Percentiles rank a stretch among this genome's conserved stretches.
phyloP scores from a whole-genome alignment of 2,329 filamentous ascomycete genomes.

The Cytospora piceicola region DNA sequence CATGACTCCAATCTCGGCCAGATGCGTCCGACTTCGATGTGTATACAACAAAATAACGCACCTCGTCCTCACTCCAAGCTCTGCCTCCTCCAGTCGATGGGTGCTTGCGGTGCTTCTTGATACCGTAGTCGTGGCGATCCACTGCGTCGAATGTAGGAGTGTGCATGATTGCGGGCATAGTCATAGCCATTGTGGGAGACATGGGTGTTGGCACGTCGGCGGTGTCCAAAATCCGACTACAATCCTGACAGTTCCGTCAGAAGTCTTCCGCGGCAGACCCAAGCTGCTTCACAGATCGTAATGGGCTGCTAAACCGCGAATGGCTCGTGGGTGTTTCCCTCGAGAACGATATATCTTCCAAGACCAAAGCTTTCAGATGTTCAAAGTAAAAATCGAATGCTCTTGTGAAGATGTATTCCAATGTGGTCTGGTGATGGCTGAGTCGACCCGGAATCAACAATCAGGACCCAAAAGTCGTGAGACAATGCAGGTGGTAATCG shows the following conservation, averaged over 20 bases:
- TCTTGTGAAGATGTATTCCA: not conserved
- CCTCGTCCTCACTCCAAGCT: slow-evolving; percentile 87
- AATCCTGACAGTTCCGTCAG: slow-evolving; percentile 35
- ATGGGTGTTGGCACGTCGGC: slow-evolving; percentile 43
- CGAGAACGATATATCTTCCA: not conserved
- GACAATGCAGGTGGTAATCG: slow-evolving; percentile 36
- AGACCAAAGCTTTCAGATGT: not conserved
- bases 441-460: not conserved
- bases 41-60: slow-evolving; percentile 45
- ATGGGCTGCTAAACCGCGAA: slow-evolving; percentile 27
- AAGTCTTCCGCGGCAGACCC: slow-evolving; percentile 41
- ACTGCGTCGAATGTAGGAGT: slow-evolving; percentile 57
- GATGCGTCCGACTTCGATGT: not conserved
- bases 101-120: slow-evolving; percentile 68
- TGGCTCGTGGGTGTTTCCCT: slow-evolving; percentile 3
- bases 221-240: slow-evolving; percentile 43
- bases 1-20: not conserved
- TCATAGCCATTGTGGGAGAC: slow-evolving; percentile 55
- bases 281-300: slow-evolving; percentile 51
- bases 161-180: slow-evolving; percentile 50
- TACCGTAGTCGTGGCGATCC: slow-evolving; percentile 62
- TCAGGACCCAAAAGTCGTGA: slow-evolving; percentile 22
- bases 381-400: not conserved
- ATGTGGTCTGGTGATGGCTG: slow-evolving; percentile 8
- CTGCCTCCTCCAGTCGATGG: slow-evolving; percentile 74